Evolutionary conservation across 257 asterid species (phyloP), one percentile per base, ranked within the genome.

Genomic region (Capsicum pubescens): DNA sequence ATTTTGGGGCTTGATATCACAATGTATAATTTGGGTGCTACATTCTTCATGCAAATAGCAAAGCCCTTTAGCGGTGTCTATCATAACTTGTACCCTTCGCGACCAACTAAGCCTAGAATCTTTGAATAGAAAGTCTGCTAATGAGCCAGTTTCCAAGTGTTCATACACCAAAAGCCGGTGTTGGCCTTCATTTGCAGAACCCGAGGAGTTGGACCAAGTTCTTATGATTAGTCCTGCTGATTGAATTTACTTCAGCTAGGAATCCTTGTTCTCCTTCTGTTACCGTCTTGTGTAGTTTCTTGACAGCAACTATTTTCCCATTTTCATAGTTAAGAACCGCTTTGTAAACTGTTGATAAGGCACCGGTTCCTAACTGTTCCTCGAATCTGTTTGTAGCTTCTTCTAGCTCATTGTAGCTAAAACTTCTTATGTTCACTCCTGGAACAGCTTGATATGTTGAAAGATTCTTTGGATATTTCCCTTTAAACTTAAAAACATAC

Each of bases 21-120:
- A 15, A 46, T 83, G 90, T 26, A 89, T 87, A 59, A 89, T 86
- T 59, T 84, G 91, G 14, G 61, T 82, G 16, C 79, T 74, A 60
- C 90, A 89, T 69, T 89, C 90, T 80, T 87, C 91, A 13, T 87
- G 90, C 12, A 89, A 85, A 76, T 87, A 89, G 2, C 83, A 36
- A 12, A 89, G 87, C 3, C 90, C 91, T 57, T 81, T 83, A 2
- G 91, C 79, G 17, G 86, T 35, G 32, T 86, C 91, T 0, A 82
- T 15, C 3, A 87, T 86, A 14, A 89, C 82, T 76, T 87, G 78
- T 2, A 52, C 85, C 83, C 90, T 84, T 9, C 56, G 17, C 32
- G 67, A 74, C 90, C 90, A 89, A 21, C 80, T 84, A 0, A 88
- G 88, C 60, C 55, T 87, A 9, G 21, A 11, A 17, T 85, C 59